Percentiles rank a stretch among this genome's conserved stretches.
These are phyloP conservation scores for Huntiella omanensis DNA, from an alignment of 2,329 filamentous ascomycete genomes.

Conservation along the genomic window DNA sequence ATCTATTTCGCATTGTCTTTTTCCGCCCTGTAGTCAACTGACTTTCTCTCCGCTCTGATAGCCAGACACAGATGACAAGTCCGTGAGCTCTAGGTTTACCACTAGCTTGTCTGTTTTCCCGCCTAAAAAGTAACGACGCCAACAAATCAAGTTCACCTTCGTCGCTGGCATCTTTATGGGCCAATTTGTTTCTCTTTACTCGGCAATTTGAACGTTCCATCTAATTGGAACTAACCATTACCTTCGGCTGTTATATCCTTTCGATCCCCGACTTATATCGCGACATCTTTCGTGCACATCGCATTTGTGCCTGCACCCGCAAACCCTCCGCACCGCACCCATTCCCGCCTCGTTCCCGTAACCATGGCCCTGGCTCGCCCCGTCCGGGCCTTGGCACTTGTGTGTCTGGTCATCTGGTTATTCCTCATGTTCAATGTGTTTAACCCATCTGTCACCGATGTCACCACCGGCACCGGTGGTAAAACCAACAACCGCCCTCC, in stretches of 20 bases:
- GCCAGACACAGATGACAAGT: background rate
- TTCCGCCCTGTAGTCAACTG: background rate
- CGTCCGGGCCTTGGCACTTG: slow-evolving; percentile 57
- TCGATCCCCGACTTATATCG: background rate
- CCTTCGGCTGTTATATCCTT: too few relatives aligned
- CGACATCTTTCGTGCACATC: background rate
- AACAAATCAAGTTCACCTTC: background rate
- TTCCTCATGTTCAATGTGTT: slow-evolving; percentile 65
- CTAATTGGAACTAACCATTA: too few relatives aligned
- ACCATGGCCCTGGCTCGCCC: slow-evolving; percentile 73
- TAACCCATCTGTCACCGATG: slow-evolving; percentile 31
- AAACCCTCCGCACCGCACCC: slow-evolving; percentile 4
- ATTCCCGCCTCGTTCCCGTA: slow-evolving; percentile 10
- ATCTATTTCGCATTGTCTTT: background rate
- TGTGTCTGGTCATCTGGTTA: slow-evolving; percentile 53
- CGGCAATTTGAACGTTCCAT: too few relatives aligned
- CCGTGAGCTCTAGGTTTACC: background rate
- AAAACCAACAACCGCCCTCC: background rate
- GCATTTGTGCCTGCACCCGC: background rate
- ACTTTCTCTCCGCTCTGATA: background rate
- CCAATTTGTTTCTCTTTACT: too few relatives aligned
- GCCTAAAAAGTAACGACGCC: background rate
- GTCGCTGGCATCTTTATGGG: too few relatives aligned
- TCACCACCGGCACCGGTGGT: slow-evolving; percentile 18
- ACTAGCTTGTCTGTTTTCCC: background rate